Base-by-base conservation (phyloP, 768 basidiomycete genomes). In the Boletus sp. region DNA sequence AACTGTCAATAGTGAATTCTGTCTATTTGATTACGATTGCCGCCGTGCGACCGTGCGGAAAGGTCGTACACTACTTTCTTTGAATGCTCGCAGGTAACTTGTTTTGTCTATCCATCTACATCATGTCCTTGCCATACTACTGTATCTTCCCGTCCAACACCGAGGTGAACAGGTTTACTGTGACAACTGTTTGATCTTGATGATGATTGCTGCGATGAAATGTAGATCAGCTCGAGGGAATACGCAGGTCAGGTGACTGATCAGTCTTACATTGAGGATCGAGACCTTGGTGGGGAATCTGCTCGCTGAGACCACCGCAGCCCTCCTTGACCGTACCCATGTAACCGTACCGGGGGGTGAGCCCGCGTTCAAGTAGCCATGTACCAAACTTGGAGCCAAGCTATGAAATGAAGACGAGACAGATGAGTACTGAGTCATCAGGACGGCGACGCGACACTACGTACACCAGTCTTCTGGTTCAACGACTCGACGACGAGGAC, bases 321-420 rank as follows among this genome's bases (percentile, higher is more conserved):
- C 90, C 79, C 71, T 91, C 88, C 75, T 87, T 88, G 50, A 79
- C 80, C 21, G 83, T 83, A 55, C 89, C 89, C 74, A 93, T 85
- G 76, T 93, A 90, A 14, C 79, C 83, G 64, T 87, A 94, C 64
- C 79, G 86, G 40, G 91, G 91, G 13, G 87, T 86, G 55, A 93
- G 82, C 61, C 78, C 74, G 61, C 91, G 87, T 71, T 93, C 90
- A 23, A 94, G 76, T 30, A 93, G 77, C 89, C 90, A 93, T 0
- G 90, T 90, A 23, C 92, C 92, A 64, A 82, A 87, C 72, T 87
- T 89, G 40, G 87, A 88, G 39, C 89, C 90, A 63, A 92, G 86
- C 76, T 81, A 33, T 14, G 23, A 6, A 21, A 17, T 7, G 10
- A 50, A 1, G 19, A n/a, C 47, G 38, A 54, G 19, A 13, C n/a